Conservation (phyloP, 2,329 filamentous ascomycete genomes). For the Metarhizium brunneum region DNA sequence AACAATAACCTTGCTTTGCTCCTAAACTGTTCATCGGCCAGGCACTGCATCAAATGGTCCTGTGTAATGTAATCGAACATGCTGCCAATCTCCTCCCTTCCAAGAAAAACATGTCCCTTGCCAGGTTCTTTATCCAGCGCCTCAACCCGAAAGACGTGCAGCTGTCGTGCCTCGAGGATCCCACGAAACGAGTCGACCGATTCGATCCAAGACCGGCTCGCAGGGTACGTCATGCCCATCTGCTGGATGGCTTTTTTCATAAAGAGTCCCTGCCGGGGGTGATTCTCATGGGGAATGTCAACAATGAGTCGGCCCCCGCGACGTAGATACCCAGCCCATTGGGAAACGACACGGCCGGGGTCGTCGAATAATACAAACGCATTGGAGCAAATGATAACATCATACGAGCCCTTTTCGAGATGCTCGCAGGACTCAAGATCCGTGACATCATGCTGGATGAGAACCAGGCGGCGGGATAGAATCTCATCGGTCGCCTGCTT, state of each 20-base stretch:
- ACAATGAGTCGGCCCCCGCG: background rate
- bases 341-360: constrained; percentile 11
- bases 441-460: constrained; percentile 19
- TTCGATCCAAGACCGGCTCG: constrained; percentile 17
- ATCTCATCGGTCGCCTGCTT: background rate
- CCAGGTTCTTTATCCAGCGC: constrained; percentile 17
- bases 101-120: constrained; percentile 12
- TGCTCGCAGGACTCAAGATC: constrained; percentile 12
- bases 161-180: constrained; percentile 18
- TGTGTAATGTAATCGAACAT: constrained; percentile 17
- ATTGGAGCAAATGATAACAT: constrained; percentile 23
- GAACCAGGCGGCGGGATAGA: background rate
- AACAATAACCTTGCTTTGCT: constrained; percentile 17
- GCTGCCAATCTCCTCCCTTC: constrained; percentile 17
- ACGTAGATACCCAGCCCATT: constrained; percentile 21
- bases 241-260: background rate
- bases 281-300: background rate
- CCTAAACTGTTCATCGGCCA: constrained; percentile 12
- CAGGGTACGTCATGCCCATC: constrained; percentile 10
- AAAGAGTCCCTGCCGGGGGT: background rate
- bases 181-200: constrained; percentile 17
- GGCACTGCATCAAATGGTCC: constrained; percentile 8
- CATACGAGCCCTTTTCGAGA: constrained; percentile 16
- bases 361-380: constrained; percentile 19
- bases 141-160: constrained; percentile 16